Evolutionary conservation across 108 stramenopile genomes (phyloP), one percentile per base, ranked within the genome.

Genomic region (Chaetoceros tenuissimus): DNA sequence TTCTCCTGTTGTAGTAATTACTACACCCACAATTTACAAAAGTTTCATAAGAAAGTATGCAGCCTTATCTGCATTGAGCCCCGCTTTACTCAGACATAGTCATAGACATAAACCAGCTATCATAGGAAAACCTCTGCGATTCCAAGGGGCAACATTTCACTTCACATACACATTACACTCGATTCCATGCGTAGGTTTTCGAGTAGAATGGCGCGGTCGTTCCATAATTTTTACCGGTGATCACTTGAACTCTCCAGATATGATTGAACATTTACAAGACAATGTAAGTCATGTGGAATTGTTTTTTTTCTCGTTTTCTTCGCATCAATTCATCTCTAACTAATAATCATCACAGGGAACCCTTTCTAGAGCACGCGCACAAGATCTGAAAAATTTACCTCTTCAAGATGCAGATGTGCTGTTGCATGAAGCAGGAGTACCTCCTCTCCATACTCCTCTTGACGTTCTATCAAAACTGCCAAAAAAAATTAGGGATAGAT

Each of bases 21-120:
- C 95, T 22, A 96, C 95, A 1, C 82, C 83, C 25, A 96, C 95
- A 21, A 96, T 96, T 51, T 94, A 92, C 74, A 89, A 89, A 60
- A 86, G 84, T 64, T 96, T 96, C 70, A 94, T 96, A 29, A 84
- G 93, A 51, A 96, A 96, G 62, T 96, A 96, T 68, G 75, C 93
- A 13, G 91, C 92, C 17, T 75, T 96, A 57, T 84, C 87, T 10
- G 90, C 82, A 22, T 55, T 94, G n/a, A 85, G 81, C 26, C 83
- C 83, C 24, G 68, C 79, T 18, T 68, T 96, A 34, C 69, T 96
- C 21, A 72, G 78, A 21, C 80, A 85, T 48, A 82, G 82, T 49
- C 91, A 92, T 68, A 79, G 91, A 2, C 82, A 84, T 57, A 82
- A 82, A 51, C 83, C 87, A 21, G 95, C 93, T 18, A 89, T 85